Percentiles rank a stretch among this genome's conserved stretches.
Evolutionary conservation across 805 yeast species (phyloP).

Genomic region (Starmerella bombicola): DNA sequence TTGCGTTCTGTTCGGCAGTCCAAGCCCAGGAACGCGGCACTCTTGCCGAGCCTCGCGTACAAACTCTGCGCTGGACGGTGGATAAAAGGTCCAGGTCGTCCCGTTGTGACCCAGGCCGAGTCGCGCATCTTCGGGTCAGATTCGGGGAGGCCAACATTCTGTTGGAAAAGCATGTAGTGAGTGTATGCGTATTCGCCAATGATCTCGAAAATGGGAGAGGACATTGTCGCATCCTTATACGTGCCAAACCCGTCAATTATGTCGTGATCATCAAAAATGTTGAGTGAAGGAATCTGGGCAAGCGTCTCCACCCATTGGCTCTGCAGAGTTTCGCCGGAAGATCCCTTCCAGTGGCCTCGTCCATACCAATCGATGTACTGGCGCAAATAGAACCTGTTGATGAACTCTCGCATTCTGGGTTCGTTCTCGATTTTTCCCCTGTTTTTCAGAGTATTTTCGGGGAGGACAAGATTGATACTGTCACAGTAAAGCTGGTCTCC

Average conservation of each 20-base stretch:
- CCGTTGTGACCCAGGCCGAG: constrained; percentile 52
- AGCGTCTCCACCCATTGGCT: constrained; percentile 57
- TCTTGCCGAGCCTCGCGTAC: constrained; percentile 61
- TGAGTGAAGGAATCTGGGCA: constrained; percentile 73
- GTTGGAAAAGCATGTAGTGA: constrained; percentile 86
- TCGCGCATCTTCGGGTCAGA: constrained; percentile 33
- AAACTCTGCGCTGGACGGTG: constrained; percentile 52
- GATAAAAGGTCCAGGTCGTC: constrained; percentile 54
- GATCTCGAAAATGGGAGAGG: constrained; percentile 49
- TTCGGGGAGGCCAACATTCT: constrained; percentile 46
- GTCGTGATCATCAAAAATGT: constrained; percentile 90
- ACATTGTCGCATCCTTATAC: constrained; percentile 65
- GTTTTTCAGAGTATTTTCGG: constrained; percentile 13
- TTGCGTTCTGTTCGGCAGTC: constrained; percentile 91
- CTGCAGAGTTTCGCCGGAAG: constrained; percentile 53
- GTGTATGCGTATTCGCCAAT: constrained; percentile 72
- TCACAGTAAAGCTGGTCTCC: constrained; percentile 95
- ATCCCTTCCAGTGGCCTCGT: constrained; percentile 70
- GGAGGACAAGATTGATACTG: constrained; percentile 47
- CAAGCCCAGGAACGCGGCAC: constrained; percentile 59
- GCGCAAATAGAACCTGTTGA: constrained; percentile 54
- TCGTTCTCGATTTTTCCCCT: constrained; percentile 50
- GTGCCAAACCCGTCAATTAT: constrained; percentile 95
- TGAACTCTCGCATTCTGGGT: constrained; percentile 32
- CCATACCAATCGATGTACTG: constrained; percentile 87